A percentile compares a stretch with the other conserved stretches of the same genome.
These are phyloP conservation scores for Metschnikowia peoriensis DNA, from an alignment of 805 yeast genomes.

Conservation along the genomic window DNA sequence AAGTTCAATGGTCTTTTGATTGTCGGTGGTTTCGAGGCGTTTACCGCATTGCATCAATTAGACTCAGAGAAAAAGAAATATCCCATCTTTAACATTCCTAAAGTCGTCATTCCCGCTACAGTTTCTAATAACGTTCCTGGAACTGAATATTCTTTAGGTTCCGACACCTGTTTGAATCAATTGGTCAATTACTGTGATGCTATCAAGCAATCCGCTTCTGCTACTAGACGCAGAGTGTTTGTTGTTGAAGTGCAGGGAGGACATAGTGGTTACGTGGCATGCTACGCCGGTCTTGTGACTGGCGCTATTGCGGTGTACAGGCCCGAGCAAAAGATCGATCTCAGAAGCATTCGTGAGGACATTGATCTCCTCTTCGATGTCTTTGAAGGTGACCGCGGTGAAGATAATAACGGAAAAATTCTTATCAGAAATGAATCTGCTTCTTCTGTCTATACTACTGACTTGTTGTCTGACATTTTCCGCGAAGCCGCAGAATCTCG, in stretches of 20 bases:
- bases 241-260: constrained; percentile 99
- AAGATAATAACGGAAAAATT: constrained; percentile 80
- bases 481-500: constrained; percentile 71
- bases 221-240: constrained; percentile 90
- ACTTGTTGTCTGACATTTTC: constrained; percentile 78
- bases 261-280: constrained; percentile 89
- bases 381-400: constrained; percentile 73
- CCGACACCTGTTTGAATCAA: constrained; percentile 93
- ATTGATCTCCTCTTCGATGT: constrained; percentile 54
- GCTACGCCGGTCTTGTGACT: constrained; percentile 76
- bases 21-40: constrained; percentile 98
- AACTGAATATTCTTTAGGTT: constrained; percentile 91
- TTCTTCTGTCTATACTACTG: constrained; percentile 77
- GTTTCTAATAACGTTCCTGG: constrained; percentile 99
- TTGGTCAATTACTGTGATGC: constrained; percentile 92
- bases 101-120: constrained; percentile 92
- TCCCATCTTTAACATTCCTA: constrained; percentile 92
- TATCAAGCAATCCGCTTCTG: constrained; percentile 90
- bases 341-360: constrained; percentile 20
- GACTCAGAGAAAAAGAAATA: constrained; percentile 72
- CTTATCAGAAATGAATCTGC: constrained; percentile 82
- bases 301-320: constrained; percentile 92
- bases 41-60: constrained; percentile 75
- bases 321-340: constrained; percentile 81
- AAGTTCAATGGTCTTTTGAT: constrained; percentile 84